A percentile compares a stretch with the other conserved stretches of the same genome.
phyloP scores from a whole-genome alignment of 2,329 filamentous ascomycete species.

The Penicillium sp. region DNA sequence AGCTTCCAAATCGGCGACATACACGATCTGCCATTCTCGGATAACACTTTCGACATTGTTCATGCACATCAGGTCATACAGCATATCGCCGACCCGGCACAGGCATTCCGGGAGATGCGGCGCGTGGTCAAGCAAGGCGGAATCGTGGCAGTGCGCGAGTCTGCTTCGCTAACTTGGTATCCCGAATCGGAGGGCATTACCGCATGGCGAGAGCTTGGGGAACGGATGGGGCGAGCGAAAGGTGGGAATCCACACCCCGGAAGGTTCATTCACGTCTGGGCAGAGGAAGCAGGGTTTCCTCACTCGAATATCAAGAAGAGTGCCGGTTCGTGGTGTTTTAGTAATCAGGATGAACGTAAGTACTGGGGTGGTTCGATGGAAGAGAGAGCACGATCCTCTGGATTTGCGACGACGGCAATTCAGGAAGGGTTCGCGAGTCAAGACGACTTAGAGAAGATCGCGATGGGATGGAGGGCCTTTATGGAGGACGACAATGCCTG shows the following conservation, averaged over 20 bases:
- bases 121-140: slow-evolving; percentile 58
- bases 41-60: slow-evolving; percentile 62
- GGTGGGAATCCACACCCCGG: slow-evolving; percentile 36
- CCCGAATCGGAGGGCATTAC: slow-evolving; percentile 34
- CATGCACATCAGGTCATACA: slow-evolving; percentile 64
- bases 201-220: slow-evolving; percentile 29
- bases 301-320: slow-evolving; percentile 28
- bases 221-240: slow-evolving; percentile 25
- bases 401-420: slow-evolving; percentile 33
- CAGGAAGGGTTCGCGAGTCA: slow-evolving; percentile 35
- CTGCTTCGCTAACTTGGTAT: slow-evolving; percentile 37
- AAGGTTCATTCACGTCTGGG: slow-evolving; percentile 39
- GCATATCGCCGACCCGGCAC: slow-evolving; percentile 58
- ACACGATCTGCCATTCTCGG: slow-evolving; percentile 43
- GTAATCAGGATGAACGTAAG: slow-evolving; percentile 32
- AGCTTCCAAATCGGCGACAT: slow-evolving; percentile 46
- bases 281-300: slow-evolving; percentile 39
- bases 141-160: slow-evolving; percentile 55
- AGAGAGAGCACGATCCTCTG: slow-evolving; percentile 31
- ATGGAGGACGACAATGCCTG: slow-evolving; percentile 39
- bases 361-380: slow-evolving; percentile 44
- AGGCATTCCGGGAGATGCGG: slow-evolving; percentile 58
- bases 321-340: slow-evolving; percentile 43
- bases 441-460: slow-evolving; percentile 38
- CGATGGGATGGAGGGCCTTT: slow-evolving; percentile 40